Base-by-base conservation (phyloP, 1,139 yeast species). In the Starmera stellimalicola region DNA sequence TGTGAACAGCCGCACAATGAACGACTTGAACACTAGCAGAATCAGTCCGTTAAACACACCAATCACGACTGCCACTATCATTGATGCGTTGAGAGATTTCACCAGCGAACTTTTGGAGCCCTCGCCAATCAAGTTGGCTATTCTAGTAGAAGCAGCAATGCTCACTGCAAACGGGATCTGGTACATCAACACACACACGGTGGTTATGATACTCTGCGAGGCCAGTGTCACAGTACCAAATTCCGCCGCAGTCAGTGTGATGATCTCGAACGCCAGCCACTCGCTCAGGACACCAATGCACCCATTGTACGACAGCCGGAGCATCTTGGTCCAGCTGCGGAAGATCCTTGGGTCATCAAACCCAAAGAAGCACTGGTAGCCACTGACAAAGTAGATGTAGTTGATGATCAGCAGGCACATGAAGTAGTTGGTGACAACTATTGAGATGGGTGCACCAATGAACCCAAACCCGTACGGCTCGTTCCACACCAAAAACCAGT, bases 71-170 rank as follows among this genome's bases (percentile, higher is more conserved):
- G 78, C 63, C 2, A 65, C 42, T 7, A 53, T 32, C 26, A 74
- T 47, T 3, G 75, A 54, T 0, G 75, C 68, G 12, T 56, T 50
- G 0, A 63, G 46, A 5, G 64, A 65, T 2, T 55, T 58, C n/a
- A 55, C 50, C 0, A 79, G 73, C 1, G 78, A 62, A 15, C 49
- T 42, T 37, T 65, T 69, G 3, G 77, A 65, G 1, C 82, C 82
- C 1, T 85, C 80, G 7, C 93, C 93, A 40, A 81, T 69, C 46
- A 65, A 78, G 73, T 84, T 78, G 1, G 91, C 93, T 29, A 80
- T 69, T 57, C 91, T 66, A 1, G 91, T 79, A 10, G 87, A 74
- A 1, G 83, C 70, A 4, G 87, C 84, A 33, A 81, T 77, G 7
- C 83, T 72, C 33, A 79, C 63, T 2, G 88, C 84, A 58, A 79